phyloP scores from a whole-genome alignment of 305 asterid species.

The Salvia sclarea region DNA sequence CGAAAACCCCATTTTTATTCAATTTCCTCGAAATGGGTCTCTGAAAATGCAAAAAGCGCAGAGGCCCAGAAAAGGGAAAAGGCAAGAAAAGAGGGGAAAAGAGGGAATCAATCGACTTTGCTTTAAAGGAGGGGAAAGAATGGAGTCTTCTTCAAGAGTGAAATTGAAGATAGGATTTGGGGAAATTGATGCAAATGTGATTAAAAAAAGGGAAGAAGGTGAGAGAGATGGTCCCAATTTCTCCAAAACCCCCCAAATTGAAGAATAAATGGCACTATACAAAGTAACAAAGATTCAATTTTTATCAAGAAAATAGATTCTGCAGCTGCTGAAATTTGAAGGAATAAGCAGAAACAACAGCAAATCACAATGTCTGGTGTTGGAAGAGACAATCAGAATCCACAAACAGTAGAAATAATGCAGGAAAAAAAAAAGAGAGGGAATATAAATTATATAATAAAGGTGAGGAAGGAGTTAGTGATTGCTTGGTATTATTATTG shows the following conservation, averaged over 20 bases:
- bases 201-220: slow-evolving; percentile 41
- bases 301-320: slow-evolving; percentile 1
- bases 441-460: slow-evolving; percentile 19
- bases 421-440: slow-evolving; percentile 12
- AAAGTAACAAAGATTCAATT: no score
- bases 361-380: neutral
- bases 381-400: slow-evolving; percentile 37
- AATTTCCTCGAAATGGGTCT: slow-evolving; percentile 33
- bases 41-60: slow-evolving; percentile 34
- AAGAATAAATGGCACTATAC: slow-evolving; percentile 35
- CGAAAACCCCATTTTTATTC: slow-evolving; percentile 60
- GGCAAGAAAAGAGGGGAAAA: slow-evolving; percentile 36
- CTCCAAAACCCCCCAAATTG: slow-evolving; percentile 36
- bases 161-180: slow-evolving; percentile 30
- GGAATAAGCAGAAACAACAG: neutral
- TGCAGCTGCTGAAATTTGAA: neutral
- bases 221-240: slow-evolving; percentile 50
- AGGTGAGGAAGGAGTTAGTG: slow-evolving; percentile 23
- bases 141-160: slow-evolving; percentile 34
- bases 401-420: slow-evolving; percentile 33
- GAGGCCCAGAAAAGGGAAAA: slow-evolving; percentile 50
- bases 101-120: slow-evolving; percentile 57
- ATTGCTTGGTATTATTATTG: slow-evolving; percentile 26
- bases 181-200: slow-evolving; percentile 33
- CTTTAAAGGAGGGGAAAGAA: slow-evolving; percentile 54